Percentiles rank a stretch among this genome's conserved stretches.
Evolutionary conservation across 306 rosid species (phyloP).

Genomic region (Cyamopsis tetragonoloba): DNA sequence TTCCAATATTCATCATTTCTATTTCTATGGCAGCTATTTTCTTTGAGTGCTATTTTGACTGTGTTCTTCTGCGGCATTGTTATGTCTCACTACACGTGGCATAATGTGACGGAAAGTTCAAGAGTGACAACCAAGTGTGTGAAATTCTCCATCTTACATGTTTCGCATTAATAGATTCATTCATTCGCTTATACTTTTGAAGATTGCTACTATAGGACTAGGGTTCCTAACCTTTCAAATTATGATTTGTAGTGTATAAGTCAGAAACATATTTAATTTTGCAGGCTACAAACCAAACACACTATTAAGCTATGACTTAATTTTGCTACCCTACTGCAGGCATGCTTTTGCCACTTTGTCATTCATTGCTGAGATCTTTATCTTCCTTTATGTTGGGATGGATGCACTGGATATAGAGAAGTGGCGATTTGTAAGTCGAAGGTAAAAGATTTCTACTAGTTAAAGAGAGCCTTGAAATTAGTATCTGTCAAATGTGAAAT

Average conservation of each 20-base stretch:
- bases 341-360: slow-evolving; percentile 93
- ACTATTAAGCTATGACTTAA: too few species aligned
- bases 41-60: slow-evolving; percentile 89
- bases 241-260: too few species aligned
- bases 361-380: slow-evolving; percentile 82
- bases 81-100: slow-evolving; percentile 99
- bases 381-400: slow-evolving; percentile 98
- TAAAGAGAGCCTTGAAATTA: neutral
- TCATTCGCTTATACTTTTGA: neutral
- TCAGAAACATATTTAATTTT: too few species aligned
- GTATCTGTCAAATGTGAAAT: neutral
- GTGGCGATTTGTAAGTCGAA: slow-evolving; percentile 78
- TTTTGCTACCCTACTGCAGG: slow-evolving; percentile 44
- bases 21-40: slow-evolving; percentile 64
- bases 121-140: slow-evolving; percentile 95
- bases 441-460: slow-evolving; percentile 43
- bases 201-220: neutral
- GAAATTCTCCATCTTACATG: neutral
- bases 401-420: slow-evolving; percentile 95
- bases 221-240: too few species aligned
- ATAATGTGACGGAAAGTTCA: slow-evolving; percentile 93
- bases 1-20: neutral
- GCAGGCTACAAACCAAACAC: too few species aligned
- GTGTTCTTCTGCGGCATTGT: slow-evolving; percentile 98
- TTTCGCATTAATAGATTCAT: neutral